A percentile compares a stretch with the other conserved stretches of the same genome.
These are phyloP conservation scores for Candida rishiriensis DNA, from an alignment of 805 yeast genomes.

Conservation along the genomic window DNA sequence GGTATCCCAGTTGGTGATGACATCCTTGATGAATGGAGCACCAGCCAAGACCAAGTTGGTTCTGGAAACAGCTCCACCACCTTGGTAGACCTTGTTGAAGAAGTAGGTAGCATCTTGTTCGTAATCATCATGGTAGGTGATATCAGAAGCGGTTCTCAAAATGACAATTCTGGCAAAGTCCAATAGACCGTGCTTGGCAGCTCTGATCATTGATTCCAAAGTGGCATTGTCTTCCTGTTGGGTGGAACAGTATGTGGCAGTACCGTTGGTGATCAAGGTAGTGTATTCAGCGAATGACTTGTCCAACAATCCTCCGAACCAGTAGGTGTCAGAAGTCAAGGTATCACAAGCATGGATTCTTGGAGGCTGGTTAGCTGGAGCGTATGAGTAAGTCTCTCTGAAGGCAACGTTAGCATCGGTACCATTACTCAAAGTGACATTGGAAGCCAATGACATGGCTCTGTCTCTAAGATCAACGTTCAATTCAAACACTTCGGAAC, in stretches of 20 bases:
- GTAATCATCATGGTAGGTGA: constrained; percentile 38
- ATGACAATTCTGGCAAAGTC: constrained; percentile 55
- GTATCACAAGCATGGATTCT: constrained; percentile 50
- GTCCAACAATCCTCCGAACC: constrained; percentile 48
- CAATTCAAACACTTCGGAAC: constrained; percentile 62
- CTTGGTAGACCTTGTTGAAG: constrained; percentile 46
- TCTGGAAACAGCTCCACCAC: constrained; percentile 47
- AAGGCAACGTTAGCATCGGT: constrained; percentile 38
- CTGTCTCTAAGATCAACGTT: constrained; percentile 55
- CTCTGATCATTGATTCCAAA: constrained; percentile 53
- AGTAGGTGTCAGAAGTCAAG: constrained; percentile 57
- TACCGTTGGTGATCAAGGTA: constrained; percentile 49
- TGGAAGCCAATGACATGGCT: constrained; percentile 47
- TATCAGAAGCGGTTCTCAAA: constrained; percentile 60
- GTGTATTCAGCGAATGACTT: constrained; percentile 48
- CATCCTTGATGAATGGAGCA: constrained; percentile 48
- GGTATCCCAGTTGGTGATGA: constrained; percentile 43
- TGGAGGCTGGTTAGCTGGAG: constrained; percentile 49
- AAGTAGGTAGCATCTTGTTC: constrained; percentile 41
- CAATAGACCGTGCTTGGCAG: constrained; percentile 48
- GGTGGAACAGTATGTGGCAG: constrained; percentile 54
- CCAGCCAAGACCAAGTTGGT: constrained; percentile 52
- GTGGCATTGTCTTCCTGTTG: constrained; percentile 69
- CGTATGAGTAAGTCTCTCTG: constrained; percentile 43
- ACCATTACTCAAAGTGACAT: constrained; percentile 42